Conservation (phyloP, 345 rosid species). For the Bruguiera parviflora region DNA sequence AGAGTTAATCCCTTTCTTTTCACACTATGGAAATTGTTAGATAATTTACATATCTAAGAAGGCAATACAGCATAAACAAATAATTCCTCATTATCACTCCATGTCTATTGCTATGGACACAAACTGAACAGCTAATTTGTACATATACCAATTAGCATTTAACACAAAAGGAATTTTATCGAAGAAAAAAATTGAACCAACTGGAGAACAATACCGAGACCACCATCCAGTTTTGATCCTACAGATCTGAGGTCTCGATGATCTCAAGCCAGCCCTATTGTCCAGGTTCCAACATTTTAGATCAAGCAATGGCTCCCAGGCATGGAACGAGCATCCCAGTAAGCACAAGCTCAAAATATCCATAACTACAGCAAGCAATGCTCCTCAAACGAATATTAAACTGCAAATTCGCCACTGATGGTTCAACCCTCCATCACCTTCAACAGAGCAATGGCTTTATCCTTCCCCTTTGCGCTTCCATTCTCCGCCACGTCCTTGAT, state of each 20-base stretch:
- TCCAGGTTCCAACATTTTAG: too few species aligned
- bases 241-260: too few species aligned
- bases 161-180: not conserved
- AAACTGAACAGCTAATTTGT: not conserved
- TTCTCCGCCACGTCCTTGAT: conserved; percentile 52
- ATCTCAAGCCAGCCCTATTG: too few species aligned
- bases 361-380: too few species aligned
- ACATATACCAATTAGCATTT: not conserved
- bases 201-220: not conserved
- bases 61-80: too few species aligned
- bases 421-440: conserved; percentile 34
- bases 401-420: conserved; percentile 11
- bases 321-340: too few species aligned
- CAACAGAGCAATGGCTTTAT: conserved; percentile 55
- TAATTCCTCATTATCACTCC: not conserved
- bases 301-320: too few species aligned
- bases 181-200: not conserved
- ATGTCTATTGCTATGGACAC: not conserved
- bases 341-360: too few species aligned
- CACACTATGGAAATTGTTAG: not conserved
- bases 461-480: conserved; percentile 64
- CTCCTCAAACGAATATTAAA: conserved; percentile 23
- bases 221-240: not conserved
- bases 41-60: not conserved
- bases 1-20: not conserved